phyloP scores from a whole-genome alignment of 306 rosid genomes.

The Prunus padus region DNA sequence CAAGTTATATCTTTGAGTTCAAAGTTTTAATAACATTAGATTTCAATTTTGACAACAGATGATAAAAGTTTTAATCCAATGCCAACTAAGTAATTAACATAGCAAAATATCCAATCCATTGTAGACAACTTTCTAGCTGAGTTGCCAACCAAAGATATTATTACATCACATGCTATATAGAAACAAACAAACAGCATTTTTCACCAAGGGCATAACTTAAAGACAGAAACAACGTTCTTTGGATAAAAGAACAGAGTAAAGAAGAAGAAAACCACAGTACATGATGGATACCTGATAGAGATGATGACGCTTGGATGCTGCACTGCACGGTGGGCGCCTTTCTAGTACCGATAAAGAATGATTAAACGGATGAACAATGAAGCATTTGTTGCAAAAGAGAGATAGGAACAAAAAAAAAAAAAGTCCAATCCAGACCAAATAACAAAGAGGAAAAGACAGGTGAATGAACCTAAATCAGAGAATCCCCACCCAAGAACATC shows the following conservation, averaged over 20 bases:
- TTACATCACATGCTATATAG: too few species aligned
- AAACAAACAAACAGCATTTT: too few species aligned
- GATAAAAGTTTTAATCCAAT: background rate
- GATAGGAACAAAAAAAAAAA: background rate
- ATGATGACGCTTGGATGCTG: constrained; percentile 75
- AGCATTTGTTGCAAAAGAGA: constrained; percentile 10
- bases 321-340: constrained; percentile 71
- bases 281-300: constrained; percentile 65
- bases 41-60: background rate
- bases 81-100: background rate
- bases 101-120: background rate
- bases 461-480: constrained; percentile 75
- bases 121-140: too few species aligned
- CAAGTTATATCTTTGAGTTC: background rate
- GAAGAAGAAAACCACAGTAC: background rate
- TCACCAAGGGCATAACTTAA: too few species aligned
- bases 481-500: constrained; percentile 99
- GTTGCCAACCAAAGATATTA: too few species aligned
- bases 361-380: constrained; percentile 7
- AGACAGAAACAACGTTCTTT: background rate
- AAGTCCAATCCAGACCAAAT: too few species aligned
- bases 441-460: background rate
- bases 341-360: constrained; percentile 39
- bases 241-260: background rate
- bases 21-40: background rate